Base-by-base conservation (phyloP, 805 yeast species). In the Yamadazyma phyllophila region DNA sequence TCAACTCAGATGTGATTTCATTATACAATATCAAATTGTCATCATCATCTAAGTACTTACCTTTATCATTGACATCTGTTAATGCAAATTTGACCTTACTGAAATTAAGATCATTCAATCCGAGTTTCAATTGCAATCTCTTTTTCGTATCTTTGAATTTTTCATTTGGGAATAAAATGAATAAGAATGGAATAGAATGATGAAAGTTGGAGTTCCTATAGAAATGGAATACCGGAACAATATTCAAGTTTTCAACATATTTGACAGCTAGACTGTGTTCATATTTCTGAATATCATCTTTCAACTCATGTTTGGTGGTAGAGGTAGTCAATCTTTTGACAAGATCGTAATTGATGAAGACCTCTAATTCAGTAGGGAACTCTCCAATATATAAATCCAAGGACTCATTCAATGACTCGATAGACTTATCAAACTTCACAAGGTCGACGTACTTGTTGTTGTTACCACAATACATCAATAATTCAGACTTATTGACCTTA, bases 101-200 rank as follows among this genome's bases (percentile, higher is more conserved):
- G 58, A 91, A 88, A 49, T 89, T 92, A 54, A 81, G 85, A 44
- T 81, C 84, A 8, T 91, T 89, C 45, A 88, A 66, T 0, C 97
- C 96, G 50, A 91, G 66, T 42, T 77, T 76, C 50, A 72, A 73
- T 58, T 84, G 84, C 50, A 94, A 68, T 50, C 98, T 77, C 13
- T 67, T 73, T 55, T 76, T 81, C 1, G 95, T 84, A 10, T 77
- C 81, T 2, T 63, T 59, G 38, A 87, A 78, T 37, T 67, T 65
- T 61, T 94, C 99, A 11, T 74, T 80, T 7, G 87, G 83, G 39
- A 79, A 73, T 6, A 87, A 64, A n/a, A 80, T 77, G 60, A 91
- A 88, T 8, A 86, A 67, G 60, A 91, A 91, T 3, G 97, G 96
- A 40, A 85, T 73, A n/a, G 96, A 91, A 62, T 91, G 98, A 16